Evolutionary conservation across 345 rosid species (phyloP), one percentile per base, ranked within the genome.

Genomic region (Luvunga scandens): DNA sequence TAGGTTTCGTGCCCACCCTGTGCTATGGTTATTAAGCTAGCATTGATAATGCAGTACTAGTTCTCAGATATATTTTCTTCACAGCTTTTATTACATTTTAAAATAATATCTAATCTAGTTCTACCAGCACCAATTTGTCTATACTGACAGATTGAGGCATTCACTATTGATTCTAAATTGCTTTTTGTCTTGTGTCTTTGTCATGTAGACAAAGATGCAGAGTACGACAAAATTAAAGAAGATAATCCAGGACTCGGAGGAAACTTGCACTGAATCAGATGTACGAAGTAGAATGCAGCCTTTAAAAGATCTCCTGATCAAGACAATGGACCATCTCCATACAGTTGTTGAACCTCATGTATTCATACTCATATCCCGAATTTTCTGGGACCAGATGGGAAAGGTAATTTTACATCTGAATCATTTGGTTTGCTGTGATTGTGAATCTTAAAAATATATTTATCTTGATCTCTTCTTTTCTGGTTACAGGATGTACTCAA

Each of bases 351-450:
- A 88, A 72, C 90, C 93, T n/a, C 88, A 85, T 77, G 93, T 96
- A 34, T 96, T 96, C 79, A 81, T 92, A 66, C 78, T 90, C 4
- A 79, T 90, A 56, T 91, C 95, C 75, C 90, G 97, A 72, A 91
- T 90, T 73, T 88, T 91, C 66, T 96, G 99, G 99, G 97, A 94
- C 77, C 89, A 92, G 31, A 81, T 91, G 97, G 99, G 98, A 71
- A 91, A 91, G 92, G 99, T 93, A 80, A 34, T 59, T 12, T 50
- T 31, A 24, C 73, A 36, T 60, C 36, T 36, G 12, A 36, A 53
- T 71, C 9, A 28, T 45, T 57, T 66, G 10, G 21, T 33, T 25
- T 9, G 12, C 18, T 9, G 4, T 13, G 30, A 56, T 60, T 50
- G 19, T 78, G 66, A 33, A 73, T 33, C 24, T 31, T 72, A 9